These are phyloP conservation scores for Phaseolus coccineus DNA, from an alignment of 331 rosid species.

Conservation along the genomic window DNA sequence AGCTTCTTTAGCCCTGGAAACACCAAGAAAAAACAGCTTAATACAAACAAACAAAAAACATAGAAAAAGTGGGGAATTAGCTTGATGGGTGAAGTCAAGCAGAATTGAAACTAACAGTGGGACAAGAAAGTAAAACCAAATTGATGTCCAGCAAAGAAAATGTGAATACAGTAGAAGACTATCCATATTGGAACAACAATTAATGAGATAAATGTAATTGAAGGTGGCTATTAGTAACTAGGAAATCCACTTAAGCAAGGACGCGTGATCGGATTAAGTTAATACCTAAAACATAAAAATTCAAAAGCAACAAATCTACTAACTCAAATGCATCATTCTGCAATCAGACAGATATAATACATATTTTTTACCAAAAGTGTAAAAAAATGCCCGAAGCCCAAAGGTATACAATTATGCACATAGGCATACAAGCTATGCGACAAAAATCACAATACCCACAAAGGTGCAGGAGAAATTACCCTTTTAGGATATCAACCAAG, in stretches of 20 bases:
- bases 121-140: constrained; percentile 29
- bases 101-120: constrained; percentile 4
- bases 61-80: background rate
- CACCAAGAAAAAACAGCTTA: constrained; percentile 47
- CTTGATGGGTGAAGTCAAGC: background rate
- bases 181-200: constrained; percentile 4
- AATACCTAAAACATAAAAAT: background rate
- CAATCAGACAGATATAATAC: constrained; percentile 9
- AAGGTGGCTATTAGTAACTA: constrained; percentile 4
- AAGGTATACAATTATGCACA: background rate
- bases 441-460: constrained; percentile 1
- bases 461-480: background rate
- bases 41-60: background rate
- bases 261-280: background rate
- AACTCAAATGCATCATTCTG: constrained; percentile 16
- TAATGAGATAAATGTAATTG: constrained; percentile 16
- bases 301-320: background rate
- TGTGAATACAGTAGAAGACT: background rate
- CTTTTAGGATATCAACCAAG: background rate
- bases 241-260: constrained; percentile 26
- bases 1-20: constrained; percentile 45
- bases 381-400: constrained; percentile 6
- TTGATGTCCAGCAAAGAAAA: background rate
- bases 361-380: background rate
- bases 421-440: background rate